phyloP scores from a whole-genome alignment of 2,329 filamentous ascomycete species.

The Proliferodiscus dingleyae region DNA sequence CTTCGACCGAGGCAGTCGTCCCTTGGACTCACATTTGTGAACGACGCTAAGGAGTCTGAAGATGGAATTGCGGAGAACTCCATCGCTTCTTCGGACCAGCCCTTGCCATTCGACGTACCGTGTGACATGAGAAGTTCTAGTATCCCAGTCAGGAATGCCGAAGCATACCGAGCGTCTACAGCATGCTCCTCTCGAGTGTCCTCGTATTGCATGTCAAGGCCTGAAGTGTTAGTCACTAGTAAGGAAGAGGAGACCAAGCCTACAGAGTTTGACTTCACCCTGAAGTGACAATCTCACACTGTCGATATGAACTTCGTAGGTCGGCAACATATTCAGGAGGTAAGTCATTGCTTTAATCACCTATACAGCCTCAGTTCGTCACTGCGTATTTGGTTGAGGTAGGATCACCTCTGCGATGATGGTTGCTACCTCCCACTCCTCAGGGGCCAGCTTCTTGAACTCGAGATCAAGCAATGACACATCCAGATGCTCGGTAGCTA shows the following conservation, averaged over 20 bases:
- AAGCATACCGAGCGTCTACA: conserved; percentile 7
- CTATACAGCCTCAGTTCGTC: conserved; percentile 7
- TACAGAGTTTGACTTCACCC: conserved; percentile 18
- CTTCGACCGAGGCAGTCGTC: not conserved
- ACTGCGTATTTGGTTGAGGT: not conserved
- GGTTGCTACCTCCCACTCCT: conserved; percentile 18
- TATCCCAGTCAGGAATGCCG: conserved; percentile 13
- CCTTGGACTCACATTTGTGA: conserved; percentile 12
- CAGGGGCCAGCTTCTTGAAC: conserved; percentile 11
- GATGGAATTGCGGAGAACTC: conserved; percentile 13
- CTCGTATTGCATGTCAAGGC: conserved; percentile 14
- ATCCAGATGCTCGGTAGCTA: conserved; percentile 12
- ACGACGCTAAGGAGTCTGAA: conserved; percentile 11
- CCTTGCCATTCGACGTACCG: conserved; percentile 5
- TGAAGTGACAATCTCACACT: conserved; percentile 14
- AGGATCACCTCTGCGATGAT: conserved; percentile 15
- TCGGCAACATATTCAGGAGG: conserved; percentile 10
- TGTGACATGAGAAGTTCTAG: conserved; percentile 17
- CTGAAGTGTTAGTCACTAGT: conserved; percentile 7
- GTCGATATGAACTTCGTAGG: conserved; percentile 10
- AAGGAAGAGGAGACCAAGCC: not conserved
- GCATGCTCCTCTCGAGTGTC: conserved; percentile 6
- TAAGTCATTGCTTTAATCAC: conserved; percentile 19
- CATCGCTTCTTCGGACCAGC: conserved; percentile 13
- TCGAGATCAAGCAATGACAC: conserved; percentile 13